These are phyloP conservation scores for Aquilaria agallochum DNA, from an alignment of 441 rosid genomes.

Conservation along the genomic window DNA sequence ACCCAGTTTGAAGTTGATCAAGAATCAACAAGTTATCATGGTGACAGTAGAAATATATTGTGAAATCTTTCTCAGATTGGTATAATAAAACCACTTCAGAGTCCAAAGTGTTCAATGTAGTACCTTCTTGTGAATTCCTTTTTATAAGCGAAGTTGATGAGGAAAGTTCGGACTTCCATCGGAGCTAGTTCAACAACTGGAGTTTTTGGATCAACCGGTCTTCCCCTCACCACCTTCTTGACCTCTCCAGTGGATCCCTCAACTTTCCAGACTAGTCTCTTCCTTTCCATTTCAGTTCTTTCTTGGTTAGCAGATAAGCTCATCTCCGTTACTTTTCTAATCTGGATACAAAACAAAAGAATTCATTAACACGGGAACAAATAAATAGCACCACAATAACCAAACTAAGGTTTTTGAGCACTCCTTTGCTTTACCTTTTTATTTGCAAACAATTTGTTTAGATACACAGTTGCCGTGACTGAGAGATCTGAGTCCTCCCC, in stretches of 20 bases:
- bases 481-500: constrained; percentile 89
- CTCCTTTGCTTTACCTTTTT: constrained; percentile 46
- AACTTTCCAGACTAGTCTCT: constrained; percentile 35
- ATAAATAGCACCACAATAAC: background rate
- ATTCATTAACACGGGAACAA: constrained; percentile 2
- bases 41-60: too few relatives aligned
- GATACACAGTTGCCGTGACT: constrained; percentile 57
- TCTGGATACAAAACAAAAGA: constrained; percentile 19
- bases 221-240: constrained; percentile 25
- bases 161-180: constrained; percentile 43
- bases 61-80: too few relatives aligned
- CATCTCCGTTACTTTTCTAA: constrained; percentile 26
- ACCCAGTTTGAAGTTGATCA: too few relatives aligned
- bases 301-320: constrained; percentile 44
- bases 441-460: constrained; percentile 57
- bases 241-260: constrained; percentile 25
- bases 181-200: constrained; percentile 43
- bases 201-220: constrained; percentile 28
- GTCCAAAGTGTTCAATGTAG: too few relatives aligned
- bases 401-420: background rate
- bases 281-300: constrained; percentile 38
- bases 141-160: constrained; percentile 17
- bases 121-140: background rate
- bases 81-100: too few relatives aligned
- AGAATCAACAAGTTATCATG: too few relatives aligned